Base-by-base conservation (phyloP, 345 rosid species). In the Fremontodendron californicum region DNA sequence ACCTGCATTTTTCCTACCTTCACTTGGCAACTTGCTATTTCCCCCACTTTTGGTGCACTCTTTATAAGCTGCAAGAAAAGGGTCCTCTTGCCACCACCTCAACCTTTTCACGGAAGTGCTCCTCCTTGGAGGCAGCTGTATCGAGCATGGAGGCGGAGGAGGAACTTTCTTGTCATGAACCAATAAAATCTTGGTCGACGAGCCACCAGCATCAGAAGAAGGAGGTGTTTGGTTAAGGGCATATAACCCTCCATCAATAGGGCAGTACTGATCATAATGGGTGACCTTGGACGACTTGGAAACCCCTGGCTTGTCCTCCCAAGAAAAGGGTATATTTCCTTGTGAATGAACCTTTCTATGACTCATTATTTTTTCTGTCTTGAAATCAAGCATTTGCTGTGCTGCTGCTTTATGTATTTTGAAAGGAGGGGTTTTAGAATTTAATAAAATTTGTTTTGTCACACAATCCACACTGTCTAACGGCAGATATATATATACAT, bases 321-420 rank as follows among this genome's bases (percentile, higher is more conserved):
- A 91, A 6, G 93, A 89, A 72, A 89, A 91, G 74, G 95, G 93
- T 78, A 91, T 74, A 84, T 80, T 89, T 23, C 95, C 91, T 21
- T 87, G 89, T 21, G 95, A 91, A 25, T 61, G 72, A 63, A 85
- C 84, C 71, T 85, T 85, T 54, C 84, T 63, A 68, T 78, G 85
- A 67, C 78, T 81, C 88, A 83, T 63, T 63, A 35, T 74, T 35
- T 35, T 84, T 9, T 5, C 3, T 40, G 29, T 27, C 11, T 1
- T 16, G 31, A 35, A 55, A 71, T 73, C 49, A 23, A 13, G 31
- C 15, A 10, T 21, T 29, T 40, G 39, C 13, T 15, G 6, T 1
- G 9, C 8, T 33, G 49, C 0, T 1, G 15, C 16, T 33, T 33
- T 33, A 33, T 19, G 3, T 25, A 21, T 60, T 15, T 13, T 23